phyloP scores from a whole-genome alignment of 2,329 filamentous ascomycete genomes.

The Alternaria viburni region DNA sequence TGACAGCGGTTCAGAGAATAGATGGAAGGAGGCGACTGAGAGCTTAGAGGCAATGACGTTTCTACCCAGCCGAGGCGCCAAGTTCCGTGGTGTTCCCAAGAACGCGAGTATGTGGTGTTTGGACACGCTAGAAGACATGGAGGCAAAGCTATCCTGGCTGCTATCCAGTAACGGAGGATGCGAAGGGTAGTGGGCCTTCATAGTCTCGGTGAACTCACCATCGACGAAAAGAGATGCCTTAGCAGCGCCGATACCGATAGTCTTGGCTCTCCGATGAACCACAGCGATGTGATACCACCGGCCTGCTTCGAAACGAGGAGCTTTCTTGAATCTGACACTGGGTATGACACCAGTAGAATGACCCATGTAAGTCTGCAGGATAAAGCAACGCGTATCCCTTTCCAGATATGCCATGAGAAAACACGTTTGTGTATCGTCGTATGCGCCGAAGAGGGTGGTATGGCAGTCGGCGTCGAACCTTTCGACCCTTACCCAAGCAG shows the following conservation, averaged over 20 bases:
- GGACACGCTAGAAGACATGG: constrained; percentile 65
- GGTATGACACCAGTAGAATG: constrained; percentile 70
- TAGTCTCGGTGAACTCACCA: constrained; percentile 90
- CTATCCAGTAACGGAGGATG: constrained; percentile 69
- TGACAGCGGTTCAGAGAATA: constrained; percentile 86
- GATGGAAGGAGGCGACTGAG: constrained; percentile 87
- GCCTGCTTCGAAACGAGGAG: constrained; percentile 73
- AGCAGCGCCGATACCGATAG: constrained; percentile 69
- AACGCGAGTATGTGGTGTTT: constrained; percentile 85
- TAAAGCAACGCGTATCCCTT: constrained; percentile 90
- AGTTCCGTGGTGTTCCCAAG: constrained; percentile 86
- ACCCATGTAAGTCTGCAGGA: constrained; percentile 91
- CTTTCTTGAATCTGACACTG: constrained; percentile 94
- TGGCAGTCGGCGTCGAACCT: constrained; percentile 83
- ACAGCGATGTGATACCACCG: constrained; percentile 94
- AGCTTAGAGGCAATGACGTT: constrained; percentile 79
- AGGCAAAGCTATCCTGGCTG: constrained; percentile 72
- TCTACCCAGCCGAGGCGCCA: constrained; percentile 76
- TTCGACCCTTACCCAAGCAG: constrained; percentile 88
- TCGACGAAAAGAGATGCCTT: constrained; percentile 90
- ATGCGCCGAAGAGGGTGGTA: constrained; percentile 95
- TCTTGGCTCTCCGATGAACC: constrained; percentile 79
- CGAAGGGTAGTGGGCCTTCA: constrained; percentile 87
- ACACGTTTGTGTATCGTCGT: constrained; percentile 88
- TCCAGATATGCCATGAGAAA: constrained; percentile 95